Conservation (phyloP, 2,329 filamentous ascomycete species). For the Clonostachys sp. region DNA sequence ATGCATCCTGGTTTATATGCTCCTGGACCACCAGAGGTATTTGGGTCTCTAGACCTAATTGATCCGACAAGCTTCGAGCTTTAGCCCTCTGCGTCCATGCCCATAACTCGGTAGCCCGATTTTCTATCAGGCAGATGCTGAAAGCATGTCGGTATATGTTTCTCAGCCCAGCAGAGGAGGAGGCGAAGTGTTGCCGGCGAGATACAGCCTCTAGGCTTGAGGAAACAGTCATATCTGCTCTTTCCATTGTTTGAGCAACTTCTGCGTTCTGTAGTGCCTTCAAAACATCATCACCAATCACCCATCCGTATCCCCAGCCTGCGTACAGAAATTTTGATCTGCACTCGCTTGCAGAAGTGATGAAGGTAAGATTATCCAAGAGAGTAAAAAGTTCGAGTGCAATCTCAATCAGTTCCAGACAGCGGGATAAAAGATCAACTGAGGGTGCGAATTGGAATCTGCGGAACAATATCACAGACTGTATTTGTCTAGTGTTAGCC, state of each 20-base stretch:
- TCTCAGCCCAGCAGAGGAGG: background rate
- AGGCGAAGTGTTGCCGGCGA: background rate
- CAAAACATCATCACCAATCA: background rate
- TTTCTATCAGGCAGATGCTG: background rate
- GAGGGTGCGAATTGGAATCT: background rate
- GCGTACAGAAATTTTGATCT: background rate
- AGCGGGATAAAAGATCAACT: background rate
- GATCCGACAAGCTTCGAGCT: background rate
- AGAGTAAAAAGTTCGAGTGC: background rate
- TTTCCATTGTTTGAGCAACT: conserved; percentile 1
- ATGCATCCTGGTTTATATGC: background rate
- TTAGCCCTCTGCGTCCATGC: background rate
- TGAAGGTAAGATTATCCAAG: background rate
- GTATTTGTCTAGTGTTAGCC: background rate
- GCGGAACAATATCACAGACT: background rate
- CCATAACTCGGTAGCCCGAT: background rate
- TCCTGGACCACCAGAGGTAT: background rate
- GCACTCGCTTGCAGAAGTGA: background rate
- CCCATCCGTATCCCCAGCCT: background rate
- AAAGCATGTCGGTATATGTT: background rate
- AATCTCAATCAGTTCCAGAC: background rate
- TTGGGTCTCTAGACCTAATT: background rate
- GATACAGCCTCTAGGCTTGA: conserved; percentile 1
- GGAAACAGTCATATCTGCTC: background rate
- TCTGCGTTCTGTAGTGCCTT: background rate